Evolutionary conservation across 139 green algal genomes (phyloP), one percentile per base, ranked within the genome.

Genomic region (Chlamydomonas applanata): DNA sequence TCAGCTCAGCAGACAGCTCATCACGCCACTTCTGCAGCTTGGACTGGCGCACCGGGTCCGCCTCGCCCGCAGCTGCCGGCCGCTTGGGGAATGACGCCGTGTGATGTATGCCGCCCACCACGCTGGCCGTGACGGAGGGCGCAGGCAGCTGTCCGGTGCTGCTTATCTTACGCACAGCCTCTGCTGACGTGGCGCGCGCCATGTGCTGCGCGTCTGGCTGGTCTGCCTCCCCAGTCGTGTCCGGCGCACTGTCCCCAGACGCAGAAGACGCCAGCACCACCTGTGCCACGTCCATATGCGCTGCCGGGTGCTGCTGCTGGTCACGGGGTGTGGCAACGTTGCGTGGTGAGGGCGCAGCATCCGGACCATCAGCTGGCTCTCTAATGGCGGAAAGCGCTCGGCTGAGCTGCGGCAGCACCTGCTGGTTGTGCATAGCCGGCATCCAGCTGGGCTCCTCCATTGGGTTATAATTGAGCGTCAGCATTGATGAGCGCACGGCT

Each of bases 391-490:
- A 25, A 5, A 24, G 24, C n/a, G 22, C 5, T 24, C 64, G 1
- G n/a, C n/a, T 17, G n/a, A 40, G 20, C 34, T 67, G 52, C 71
- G 35, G 57, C 30, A 63, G 36, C 29, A 1, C 54, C 5, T 29
- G 53, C 2, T 49, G 4, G 27, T 69, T 36, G 40, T 49, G 40
- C 40, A 49, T 49, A 2, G 54, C 34, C 5, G 80, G 81, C 78
- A 88, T 44, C 88, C 88, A 94, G 0, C 84, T 88, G 2, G 89
- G 89, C 80, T 94, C 89, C 56, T 86, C 74, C 70, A 94, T 82
- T 0, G 89, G 89, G 66, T 94, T 94, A 76, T 82, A 91, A 69
- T 83, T 33, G 0, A 89, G 57, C n/a, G 80, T 82, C 29, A 82
- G 40, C 44, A 76, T 80, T 63, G 68, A 79, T 13, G 68, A 25